Evolutionary conservation across 495 filamentous ascomycete genomes (phyloP).

Genomic region (Penicillium silybi): DNA sequence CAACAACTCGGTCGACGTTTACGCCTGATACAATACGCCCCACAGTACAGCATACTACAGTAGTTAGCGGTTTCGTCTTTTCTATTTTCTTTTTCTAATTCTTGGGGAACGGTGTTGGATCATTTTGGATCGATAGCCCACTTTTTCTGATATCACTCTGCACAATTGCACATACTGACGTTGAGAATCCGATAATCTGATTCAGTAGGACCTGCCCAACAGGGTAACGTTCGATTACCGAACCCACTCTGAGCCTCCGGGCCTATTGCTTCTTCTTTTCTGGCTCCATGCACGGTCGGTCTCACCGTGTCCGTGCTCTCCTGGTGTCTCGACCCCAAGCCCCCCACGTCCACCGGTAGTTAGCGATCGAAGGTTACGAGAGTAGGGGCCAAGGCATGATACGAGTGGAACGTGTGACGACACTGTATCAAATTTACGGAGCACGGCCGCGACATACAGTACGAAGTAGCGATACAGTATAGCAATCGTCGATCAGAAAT

Average conservation of each 20-base stretch:
- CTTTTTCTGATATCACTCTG: background rate
- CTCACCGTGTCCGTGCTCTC: constrained; percentile 19
- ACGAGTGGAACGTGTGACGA: constrained; percentile 8
- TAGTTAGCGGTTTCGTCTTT: background rate
- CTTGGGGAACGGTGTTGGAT: background rate
- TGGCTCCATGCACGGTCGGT: constrained; percentile 22
- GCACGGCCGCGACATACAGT: background rate
- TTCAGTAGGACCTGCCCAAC: constrained; percentile 7
- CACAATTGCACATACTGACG: background rate
- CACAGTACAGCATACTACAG: background rate
- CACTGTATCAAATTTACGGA: constrained; percentile 5
- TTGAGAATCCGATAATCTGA: background rate
- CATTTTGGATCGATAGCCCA: background rate
- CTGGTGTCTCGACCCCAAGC: background rate
- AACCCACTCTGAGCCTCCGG: constrained; percentile 8
- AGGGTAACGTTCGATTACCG: constrained; percentile 1
- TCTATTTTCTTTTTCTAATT: background rate
- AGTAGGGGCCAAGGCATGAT: background rate
- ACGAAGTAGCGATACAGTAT: background rate
- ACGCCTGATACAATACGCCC: constrained; percentile 18
- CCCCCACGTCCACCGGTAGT: background rate
- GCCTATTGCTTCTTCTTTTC: constrained; percentile 7
- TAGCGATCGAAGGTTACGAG: constrained; percentile 5
- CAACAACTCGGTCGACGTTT: constrained; percentile 18
- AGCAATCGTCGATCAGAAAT: constrained; percentile 4